Percentiles rank a stretch among this genome's conserved stretches.
phyloP scores from a whole-genome alignment of 768 basidiomycete species.

The Infundibulicybe gibba region DNA sequence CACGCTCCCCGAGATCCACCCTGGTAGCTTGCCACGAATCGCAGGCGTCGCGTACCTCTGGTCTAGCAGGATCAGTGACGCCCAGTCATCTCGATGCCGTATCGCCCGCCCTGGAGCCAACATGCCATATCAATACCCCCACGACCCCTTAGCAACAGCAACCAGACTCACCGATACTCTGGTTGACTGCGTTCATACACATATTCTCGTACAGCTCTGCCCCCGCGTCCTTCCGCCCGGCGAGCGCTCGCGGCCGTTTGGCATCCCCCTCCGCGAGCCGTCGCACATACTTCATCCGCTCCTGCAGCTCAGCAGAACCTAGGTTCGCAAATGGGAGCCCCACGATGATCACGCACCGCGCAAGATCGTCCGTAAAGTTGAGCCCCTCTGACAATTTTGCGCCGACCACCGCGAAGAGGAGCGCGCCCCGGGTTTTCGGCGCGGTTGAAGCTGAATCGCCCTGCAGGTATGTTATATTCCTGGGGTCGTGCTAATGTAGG shows the following conservation, averaged over 20 bases:
- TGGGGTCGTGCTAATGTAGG: slow-evolving; percentile 4
- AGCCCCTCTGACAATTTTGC: slow-evolving; percentile 96
- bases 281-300: slow-evolving; percentile 87
- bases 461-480: background rate
- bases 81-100: slow-evolving; percentile 89
- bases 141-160: too few relatives aligned
- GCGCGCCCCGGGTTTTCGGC: slow-evolving; percentile 54
- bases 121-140: background rate
- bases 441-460: slow-evolving; percentile 5
- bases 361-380: slow-evolving; percentile 75
- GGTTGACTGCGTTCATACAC: slow-evolving; percentile 95
- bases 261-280: slow-evolving; percentile 40
- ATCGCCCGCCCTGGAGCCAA: slow-evolving; percentile 76
- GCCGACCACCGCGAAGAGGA: slow-evolving; percentile 93
- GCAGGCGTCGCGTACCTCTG: slow-evolving; percentile 66
- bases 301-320: slow-evolving; percentile 85
- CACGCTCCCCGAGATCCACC: slow-evolving; percentile 77
- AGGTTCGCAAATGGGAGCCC: slow-evolving; percentile 94
- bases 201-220: slow-evolving; percentile 87
- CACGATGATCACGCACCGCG: slow-evolving; percentile 81
- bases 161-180: slow-evolving; percentile 88
- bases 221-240: slow-evolving; percentile 60
- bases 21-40: slow-evolving; percentile 80
- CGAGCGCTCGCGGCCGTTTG: slow-evolving; percentile 5
- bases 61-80: slow-evolving; percentile 85